phyloP scores from a whole-genome alignment of 2,329 filamentous ascomycete genomes.

The Xylariales sp. region DNA sequence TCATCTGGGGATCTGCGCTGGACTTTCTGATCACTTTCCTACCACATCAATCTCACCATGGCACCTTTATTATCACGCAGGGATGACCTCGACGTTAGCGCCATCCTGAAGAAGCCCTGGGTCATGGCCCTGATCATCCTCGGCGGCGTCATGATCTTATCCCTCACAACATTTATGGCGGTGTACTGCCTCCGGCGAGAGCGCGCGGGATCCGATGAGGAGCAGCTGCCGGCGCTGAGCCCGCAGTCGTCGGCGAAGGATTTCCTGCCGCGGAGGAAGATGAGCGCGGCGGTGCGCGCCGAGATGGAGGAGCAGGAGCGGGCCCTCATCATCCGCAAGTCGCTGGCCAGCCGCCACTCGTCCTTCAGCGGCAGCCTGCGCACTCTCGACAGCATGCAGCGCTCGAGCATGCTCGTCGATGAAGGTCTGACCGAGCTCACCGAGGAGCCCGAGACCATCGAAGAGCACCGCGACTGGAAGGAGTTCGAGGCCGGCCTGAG shows the following conservation, averaged over 20 bases:
- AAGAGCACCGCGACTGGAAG: slow-evolving; percentile 30
- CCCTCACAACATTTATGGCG: too few species aligned
- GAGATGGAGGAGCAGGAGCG: slow-evolving; percentile 21
- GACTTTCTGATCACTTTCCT: too few species aligned
- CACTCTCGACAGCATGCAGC: slow-evolving; percentile 7
- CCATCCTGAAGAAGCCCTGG: too few species aligned
- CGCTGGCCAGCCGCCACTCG: slow-evolving; percentile 21
- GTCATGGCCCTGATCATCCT: too few species aligned
- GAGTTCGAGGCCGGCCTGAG: slow-evolving; percentile 31
- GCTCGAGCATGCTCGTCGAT: slow-evolving; percentile 6
- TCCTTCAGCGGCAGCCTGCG: slow-evolving; percentile 8
- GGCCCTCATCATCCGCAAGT: slow-evolving; percentile 25
- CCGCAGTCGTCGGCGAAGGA: too few species aligned
- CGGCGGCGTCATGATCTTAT: too few species aligned
- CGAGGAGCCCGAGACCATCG: slow-evolving; percentile 15
- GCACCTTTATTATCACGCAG: too few species aligned
- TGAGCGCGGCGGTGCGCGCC: slow-evolving; percentile 13
- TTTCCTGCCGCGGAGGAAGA: slow-evolving; percentile 8
- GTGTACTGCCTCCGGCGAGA: slow-evolving; percentile 14
- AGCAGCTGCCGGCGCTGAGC: slow-evolving; percentile 1
- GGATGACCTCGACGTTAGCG: too few species aligned
- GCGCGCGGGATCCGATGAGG: slow-evolving; percentile 7
- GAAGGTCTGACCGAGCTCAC: slow-evolving; percentile 11
- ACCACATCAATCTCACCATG: too few species aligned
- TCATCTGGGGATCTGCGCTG: too few species aligned